Evolutionary conservation across 345 rosid genomes (phyloP).

Genomic region (Luvunga scandens): DNA sequence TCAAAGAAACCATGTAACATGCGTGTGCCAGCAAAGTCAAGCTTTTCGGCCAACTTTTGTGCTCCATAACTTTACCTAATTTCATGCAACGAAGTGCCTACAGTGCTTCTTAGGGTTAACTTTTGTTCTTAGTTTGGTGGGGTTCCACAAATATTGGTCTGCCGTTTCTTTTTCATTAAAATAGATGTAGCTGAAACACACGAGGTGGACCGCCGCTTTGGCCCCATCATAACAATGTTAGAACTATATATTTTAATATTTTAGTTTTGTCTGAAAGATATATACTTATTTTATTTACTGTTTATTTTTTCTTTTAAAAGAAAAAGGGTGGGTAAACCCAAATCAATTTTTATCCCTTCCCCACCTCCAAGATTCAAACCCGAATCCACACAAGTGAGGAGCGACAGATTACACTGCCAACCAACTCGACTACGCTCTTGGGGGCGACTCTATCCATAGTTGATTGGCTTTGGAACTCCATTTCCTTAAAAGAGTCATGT

Average conservation of each 20-base stretch:
- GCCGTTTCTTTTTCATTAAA: constrained; percentile 15
- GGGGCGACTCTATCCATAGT: constrained; percentile 8
- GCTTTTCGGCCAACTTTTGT: constrained; percentile 69
- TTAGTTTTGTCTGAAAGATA: too few relatives aligned
- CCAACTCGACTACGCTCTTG: too few relatives aligned
- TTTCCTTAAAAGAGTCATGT: constrained; percentile 41
- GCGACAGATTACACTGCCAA: too few relatives aligned
- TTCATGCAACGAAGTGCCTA: constrained; percentile 32
- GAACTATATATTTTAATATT: too few relatives aligned
- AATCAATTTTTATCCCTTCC: too few relatives aligned
- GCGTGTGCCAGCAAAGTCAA: constrained; percentile 74
- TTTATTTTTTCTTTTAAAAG: too few relatives aligned
- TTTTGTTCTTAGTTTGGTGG: constrained; percentile 22
- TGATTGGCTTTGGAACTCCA: constrained; percentile 35
- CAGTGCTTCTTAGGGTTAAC: constrained; percentile 6
- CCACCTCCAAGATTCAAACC: too few relatives aligned
- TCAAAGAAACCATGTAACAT: constrained; percentile 63
- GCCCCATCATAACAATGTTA: constrained; percentile 29
- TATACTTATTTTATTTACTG: background rate
- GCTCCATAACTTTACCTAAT: constrained; percentile 22
- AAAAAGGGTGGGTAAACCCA: too few relatives aligned
- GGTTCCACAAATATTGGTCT: constrained; percentile 26
- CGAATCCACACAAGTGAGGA: too few relatives aligned
- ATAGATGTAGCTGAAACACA: constrained; percentile 14
- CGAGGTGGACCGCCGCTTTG: constrained; percentile 11